Conservation (phyloP, 2,329 filamentous ascomycete genomes). For the Orbilia ellipsospora region DNA sequence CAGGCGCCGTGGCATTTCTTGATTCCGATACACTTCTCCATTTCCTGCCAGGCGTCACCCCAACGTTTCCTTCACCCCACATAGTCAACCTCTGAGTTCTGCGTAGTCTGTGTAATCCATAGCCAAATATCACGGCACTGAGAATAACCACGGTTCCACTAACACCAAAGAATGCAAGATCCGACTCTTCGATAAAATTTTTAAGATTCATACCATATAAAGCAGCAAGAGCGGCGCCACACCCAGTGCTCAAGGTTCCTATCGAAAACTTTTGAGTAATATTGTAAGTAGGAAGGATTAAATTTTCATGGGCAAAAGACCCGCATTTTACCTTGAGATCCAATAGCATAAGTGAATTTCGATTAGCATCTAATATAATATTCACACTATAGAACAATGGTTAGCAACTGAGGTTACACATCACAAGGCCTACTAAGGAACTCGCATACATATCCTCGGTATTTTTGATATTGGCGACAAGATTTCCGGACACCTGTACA, state of each 20-base stretch:
- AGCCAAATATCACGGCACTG: constrained; percentile 81
- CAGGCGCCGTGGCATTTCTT: background rate
- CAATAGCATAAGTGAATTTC: constrained; percentile 96
- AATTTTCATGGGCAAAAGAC: too few relatives aligned
- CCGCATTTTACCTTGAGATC: constrained; percentile 74
- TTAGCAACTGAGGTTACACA: background rate
- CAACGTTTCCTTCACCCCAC: constrained; percentile 71
- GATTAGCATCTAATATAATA: constrained; percentile 96
- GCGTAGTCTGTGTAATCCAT: constrained; percentile 83
- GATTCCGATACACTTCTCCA: constrained; percentile 49
- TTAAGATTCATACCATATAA: constrained; percentile 99
- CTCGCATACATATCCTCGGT: constrained; percentile 91
- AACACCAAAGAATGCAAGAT: constrained; percentile 83
- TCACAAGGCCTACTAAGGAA: background rate
- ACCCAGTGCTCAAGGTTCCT: constrained; percentile 90
- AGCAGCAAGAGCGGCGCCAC: constrained; percentile 94
- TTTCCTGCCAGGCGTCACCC: constrained; percentile 42
- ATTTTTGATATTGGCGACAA: constrained; percentile 94
- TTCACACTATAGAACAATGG: constrained; percentile 74
- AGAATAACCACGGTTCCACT: constrained; percentile 76
- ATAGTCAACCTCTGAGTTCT: constrained; percentile 90
- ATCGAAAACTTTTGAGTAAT: constrained; percentile 75
- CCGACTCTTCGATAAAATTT: constrained; percentile 96
- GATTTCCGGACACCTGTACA: constrained; percentile 90
- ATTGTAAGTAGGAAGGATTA: constrained; percentile 3